Evolutionary conservation across 1,284 basidiomycete species (phyloP).

Genomic region (Sporisorium graminicola): DNA sequence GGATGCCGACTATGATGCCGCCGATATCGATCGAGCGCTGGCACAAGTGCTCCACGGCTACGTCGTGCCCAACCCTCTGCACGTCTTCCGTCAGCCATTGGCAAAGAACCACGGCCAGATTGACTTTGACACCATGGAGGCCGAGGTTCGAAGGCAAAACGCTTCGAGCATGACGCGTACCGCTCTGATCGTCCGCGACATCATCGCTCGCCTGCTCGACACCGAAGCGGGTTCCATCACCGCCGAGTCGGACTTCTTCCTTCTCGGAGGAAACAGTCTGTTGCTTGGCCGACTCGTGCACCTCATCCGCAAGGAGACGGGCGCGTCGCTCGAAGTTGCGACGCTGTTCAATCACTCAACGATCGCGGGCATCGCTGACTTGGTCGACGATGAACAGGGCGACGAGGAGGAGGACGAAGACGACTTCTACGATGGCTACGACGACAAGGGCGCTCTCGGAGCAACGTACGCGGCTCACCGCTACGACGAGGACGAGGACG

Average conservation of each 20-base stretch:
- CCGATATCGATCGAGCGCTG: conserved; percentile 68
- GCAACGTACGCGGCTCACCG: conserved; percentile 62
- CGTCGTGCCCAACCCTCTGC: conserved; percentile 69
- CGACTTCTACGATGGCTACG: conserved; percentile 61
- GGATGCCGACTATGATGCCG: conserved; percentile 68
- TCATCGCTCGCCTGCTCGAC: conserved; percentile 68
- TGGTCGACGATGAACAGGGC: conserved; percentile 66
- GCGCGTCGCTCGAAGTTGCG: conserved; percentile 66
- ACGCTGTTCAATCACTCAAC: conserved; percentile 69
- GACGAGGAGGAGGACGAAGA: conserved; percentile 60
- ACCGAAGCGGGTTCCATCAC: conserved; percentile 69
- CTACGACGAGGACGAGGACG: conserved; percentile 64
- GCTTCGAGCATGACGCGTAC: conserved; percentile 68
- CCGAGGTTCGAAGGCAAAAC: conserved; percentile 68
- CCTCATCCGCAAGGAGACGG: conserved; percentile 69
- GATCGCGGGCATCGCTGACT: conserved; percentile 64
- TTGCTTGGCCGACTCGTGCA: conserved; percentile 67
- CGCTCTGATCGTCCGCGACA: conserved; percentile 66
- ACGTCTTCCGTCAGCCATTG: conserved; percentile 69
- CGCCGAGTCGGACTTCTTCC: conserved; percentile 69
- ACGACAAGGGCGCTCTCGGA: conserved; percentile 64
- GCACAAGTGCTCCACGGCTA: conserved; percentile 69
- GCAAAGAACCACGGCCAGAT: conserved; percentile 67
- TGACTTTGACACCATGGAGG: conserved; percentile 69
- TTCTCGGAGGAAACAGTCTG: conserved; percentile 68